phyloP scores from a whole-genome alignment of 768 basidiomycete genomes.

The Lyophyllum semitale region DNA sequence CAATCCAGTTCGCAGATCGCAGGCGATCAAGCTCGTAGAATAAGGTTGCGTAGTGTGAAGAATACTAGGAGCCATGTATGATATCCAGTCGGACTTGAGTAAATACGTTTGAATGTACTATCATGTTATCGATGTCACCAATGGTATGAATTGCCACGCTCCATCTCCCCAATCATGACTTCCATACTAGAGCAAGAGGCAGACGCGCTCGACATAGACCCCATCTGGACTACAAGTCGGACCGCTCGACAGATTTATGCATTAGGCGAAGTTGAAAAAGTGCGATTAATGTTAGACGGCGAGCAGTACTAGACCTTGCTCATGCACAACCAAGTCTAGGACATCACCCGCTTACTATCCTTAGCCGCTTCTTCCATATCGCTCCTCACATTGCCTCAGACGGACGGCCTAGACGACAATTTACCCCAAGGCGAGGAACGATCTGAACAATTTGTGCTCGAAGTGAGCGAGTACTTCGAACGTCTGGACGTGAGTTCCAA shows the following conservation, averaged over 20 bases:
- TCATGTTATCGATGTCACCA: neutral
- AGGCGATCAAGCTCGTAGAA: slow-evolving; percentile 7
- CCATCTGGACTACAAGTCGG: slow-evolving; percentile 79
- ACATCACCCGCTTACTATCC: slow-evolving; percentile 74
- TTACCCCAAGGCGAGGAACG: slow-evolving; percentile 82
- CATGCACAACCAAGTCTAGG: slow-evolving; percentile 43
- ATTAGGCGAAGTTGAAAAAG: slow-evolving; percentile 81
- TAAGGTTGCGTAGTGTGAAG: neutral
- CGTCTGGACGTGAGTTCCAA: slow-evolving; percentile 65
- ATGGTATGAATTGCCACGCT: slow-evolving; percentile 5
- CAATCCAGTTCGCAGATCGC: neutral
- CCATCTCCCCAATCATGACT: neutral
- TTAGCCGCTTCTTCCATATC: slow-evolving; percentile 80
- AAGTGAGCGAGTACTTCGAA: slow-evolving; percentile 86
- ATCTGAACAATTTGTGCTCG: slow-evolving; percentile 82
- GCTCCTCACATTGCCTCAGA: slow-evolving; percentile 80
- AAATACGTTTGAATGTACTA: neutral
- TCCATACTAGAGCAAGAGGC: slow-evolving; percentile 33
- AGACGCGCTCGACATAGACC: slow-evolving; percentile 58
- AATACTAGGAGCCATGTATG: neutral
- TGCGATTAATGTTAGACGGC: slow-evolving; percentile 22
- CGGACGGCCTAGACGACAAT: slow-evolving; percentile 65
- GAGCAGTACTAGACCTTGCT: neutral
- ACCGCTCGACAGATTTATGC: slow-evolving; percentile 83
- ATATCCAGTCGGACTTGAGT: neutral